A percentile compares a stretch with the other conserved stretches of the same genome.
Conservation (phyloP, 2,329 filamentous ascomycete species). For the Coniochaeta sp. region DNA sequence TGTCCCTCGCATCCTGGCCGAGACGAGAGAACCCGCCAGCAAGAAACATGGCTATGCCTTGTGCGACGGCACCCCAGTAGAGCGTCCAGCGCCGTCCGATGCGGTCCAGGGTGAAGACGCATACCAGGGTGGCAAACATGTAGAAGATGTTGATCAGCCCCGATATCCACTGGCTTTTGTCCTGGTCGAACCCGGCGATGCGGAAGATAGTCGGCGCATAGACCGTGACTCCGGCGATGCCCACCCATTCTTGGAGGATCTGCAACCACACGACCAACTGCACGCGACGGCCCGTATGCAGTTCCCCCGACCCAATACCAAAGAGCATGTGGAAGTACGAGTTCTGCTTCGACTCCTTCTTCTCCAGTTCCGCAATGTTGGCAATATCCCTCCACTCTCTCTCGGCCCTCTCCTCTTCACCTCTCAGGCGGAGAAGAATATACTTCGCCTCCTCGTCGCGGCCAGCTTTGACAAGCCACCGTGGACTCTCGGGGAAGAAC, state of each 20-base stretch:
- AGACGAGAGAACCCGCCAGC: conserved; percentile 21
- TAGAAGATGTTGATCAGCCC: conserved; percentile 45
- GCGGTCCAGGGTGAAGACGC: conserved; percentile 61
- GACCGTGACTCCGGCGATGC: conserved; percentile 63
- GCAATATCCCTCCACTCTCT: conserved; percentile 63
- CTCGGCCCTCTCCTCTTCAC: too few relatives aligned
- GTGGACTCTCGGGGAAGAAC: conserved; percentile 18
- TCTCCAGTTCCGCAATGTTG: conserved; percentile 56
- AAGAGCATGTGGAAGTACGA: conserved; percentile 62
- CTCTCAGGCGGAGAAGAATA: too few relatives aligned
- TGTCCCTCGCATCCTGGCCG: conserved; percentile 50
- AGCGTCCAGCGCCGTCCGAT: conserved; percentile 64
- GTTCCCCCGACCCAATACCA: conserved; percentile 54
- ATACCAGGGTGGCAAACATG: conserved; percentile 59
- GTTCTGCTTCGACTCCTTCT: conserved; percentile 47
- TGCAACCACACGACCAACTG: conserved; percentile 66
- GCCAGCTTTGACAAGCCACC: conserved; percentile 19
- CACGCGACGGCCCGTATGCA: conserved; percentile 61
- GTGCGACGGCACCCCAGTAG: conserved; percentile 59
- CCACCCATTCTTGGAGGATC: conserved; percentile 64
- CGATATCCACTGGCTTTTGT: conserved; percentile 57
- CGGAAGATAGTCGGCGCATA: conserved; percentile 53
- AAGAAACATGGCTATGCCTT: conserved; percentile 61
- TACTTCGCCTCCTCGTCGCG: conserved; percentile 20
- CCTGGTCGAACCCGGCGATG: conserved; percentile 56